Conservation (phyloP, 805 yeast genomes). For the Metschnikowia gruessii region DNA sequence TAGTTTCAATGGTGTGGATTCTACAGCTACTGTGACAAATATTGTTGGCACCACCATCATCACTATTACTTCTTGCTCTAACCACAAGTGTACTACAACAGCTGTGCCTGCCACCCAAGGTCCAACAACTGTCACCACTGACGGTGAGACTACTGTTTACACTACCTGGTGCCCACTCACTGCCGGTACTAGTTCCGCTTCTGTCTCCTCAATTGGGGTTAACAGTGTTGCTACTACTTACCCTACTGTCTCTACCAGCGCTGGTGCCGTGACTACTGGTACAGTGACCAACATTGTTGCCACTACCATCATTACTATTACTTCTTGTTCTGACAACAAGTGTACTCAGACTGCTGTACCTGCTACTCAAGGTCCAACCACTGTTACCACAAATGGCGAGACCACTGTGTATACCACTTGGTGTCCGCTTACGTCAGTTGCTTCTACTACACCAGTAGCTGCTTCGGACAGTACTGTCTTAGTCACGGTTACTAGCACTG, state of each 20-base stretch:
- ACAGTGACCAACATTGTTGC: not conserved
- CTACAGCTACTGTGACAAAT: not conserved
- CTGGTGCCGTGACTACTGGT: not conserved
- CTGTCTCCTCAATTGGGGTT: not conserved
- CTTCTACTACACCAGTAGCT: too few species aligned
- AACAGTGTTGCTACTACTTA: not conserved
- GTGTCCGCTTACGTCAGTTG: slow-evolving; percentile 36
- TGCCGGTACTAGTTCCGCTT: not conserved
- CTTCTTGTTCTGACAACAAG: slow-evolving; percentile 15
- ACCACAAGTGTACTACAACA: too few species aligned
- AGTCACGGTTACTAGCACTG: not conserved
- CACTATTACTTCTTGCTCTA: too few species aligned
- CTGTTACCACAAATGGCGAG: slow-evolving; percentile 22
- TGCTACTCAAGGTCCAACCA: slow-evolving; percentile 33
- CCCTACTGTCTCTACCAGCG: not conserved
- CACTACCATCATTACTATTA: slow-evolving; percentile 31
- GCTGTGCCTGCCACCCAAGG: too few species aligned
- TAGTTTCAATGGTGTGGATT: too few species aligned
- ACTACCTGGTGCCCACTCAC: too few species aligned
- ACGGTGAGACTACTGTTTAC: too few species aligned
- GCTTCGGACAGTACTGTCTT: not conserved
- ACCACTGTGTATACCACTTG: slow-evolving; percentile 31
- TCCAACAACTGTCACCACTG: too few species aligned
- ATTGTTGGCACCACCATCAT: too few species aligned
- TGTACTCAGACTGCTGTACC: slow-evolving; percentile 18